These are phyloP conservation scores for Pascua sp. DNA, from an alignment of 1,284 basidiomycete genomes.

Conservation along the genomic window DNA sequence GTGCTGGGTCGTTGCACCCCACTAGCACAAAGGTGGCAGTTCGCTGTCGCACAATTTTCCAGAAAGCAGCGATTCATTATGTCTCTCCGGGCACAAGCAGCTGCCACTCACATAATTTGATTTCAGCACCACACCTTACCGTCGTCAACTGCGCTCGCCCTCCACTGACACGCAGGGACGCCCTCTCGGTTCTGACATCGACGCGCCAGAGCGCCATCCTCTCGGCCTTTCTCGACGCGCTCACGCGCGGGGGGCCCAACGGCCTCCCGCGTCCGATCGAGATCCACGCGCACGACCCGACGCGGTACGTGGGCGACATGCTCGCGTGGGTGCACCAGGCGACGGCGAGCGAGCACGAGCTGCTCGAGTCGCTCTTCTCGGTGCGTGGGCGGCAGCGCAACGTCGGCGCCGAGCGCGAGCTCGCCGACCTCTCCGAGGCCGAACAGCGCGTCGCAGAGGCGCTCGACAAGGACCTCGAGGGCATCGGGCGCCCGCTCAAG, in stretches of 20 bases:
- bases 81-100: no score
- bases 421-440: conserved; percentile 53
- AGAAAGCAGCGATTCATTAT: no score
- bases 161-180: conserved; percentile 58
- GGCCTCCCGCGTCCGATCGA: conserved; percentile 91
- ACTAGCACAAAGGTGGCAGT: no score
- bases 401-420: conserved; percentile 56
- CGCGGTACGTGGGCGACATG: conserved; percentile 96
- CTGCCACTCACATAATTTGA: no score
- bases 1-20: no score
- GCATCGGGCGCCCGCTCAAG: conserved; percentile 80
- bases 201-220: conserved; percentile 78
- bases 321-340: conserved; percentile 97
- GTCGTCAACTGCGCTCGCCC: not conserved
- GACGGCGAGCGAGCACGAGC: conserved; percentile 90
- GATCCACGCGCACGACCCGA: conserved; percentile 92
- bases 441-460: conserved; percentile 76
- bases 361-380: conserved; percentile 78
- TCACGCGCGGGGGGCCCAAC: conserved; percentile 83
- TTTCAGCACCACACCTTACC: no score
- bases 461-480: conserved; percentile 77
- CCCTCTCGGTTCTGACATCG: conserved; percentile 69
- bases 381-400: conserved; percentile 70
- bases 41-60: no score
- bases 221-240: conserved; percentile 74